Evolutionary conservation across 2,329 filamentous ascomycete species (phyloP), one percentile per base, ranked within the genome.

Genomic region (Penicillium aurantiogriseum): DNA sequence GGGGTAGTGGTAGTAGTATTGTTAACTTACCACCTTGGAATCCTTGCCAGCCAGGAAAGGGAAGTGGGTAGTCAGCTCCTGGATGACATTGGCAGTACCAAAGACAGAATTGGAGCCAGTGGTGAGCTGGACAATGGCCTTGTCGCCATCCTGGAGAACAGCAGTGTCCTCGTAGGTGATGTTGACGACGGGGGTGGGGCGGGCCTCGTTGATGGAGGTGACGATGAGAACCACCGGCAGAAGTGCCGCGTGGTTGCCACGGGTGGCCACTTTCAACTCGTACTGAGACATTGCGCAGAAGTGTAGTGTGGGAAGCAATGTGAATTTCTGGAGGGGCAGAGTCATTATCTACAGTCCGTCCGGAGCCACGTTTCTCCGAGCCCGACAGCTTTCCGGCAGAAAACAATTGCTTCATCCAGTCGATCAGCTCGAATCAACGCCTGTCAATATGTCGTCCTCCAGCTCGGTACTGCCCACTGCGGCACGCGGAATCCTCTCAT

Each of bases 171-270:
- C 72, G 51, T 73, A 76, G 51, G 60, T 69, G 59, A 78, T 74
- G 29, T 64, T 60, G 56, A 79, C 70, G 21, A 69, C 69, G 5
- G 71, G 70, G 40, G 57, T 69, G 6, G 70, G 68, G 21, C 72
- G 69, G 11, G 71, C 69, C 64, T 74, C 69, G 47, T 77, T 77
- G 60, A 76, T 67, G 7, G 74, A 77, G 31, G 71, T 70, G 11
- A 74, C 76, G 58, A 77, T 69, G 43, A 79, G 65, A 19, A 77
- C 62, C 36, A 72, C 72, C 17, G 77, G 77, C n/a, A 79, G 67
- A 42, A 77, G 53, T 5, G 68, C 65, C 36, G 77, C 70, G 60
- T 76, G 74, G 58, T 74, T 77, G 58, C 73, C 76, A 54, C 74
- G 72, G 31, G 70, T 70, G 31, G 77, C 76, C 64, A 77, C 63